Conservation (phyloP, 2,329 filamentous ascomycete genomes). For the Periconia macrospinosa region DNA sequence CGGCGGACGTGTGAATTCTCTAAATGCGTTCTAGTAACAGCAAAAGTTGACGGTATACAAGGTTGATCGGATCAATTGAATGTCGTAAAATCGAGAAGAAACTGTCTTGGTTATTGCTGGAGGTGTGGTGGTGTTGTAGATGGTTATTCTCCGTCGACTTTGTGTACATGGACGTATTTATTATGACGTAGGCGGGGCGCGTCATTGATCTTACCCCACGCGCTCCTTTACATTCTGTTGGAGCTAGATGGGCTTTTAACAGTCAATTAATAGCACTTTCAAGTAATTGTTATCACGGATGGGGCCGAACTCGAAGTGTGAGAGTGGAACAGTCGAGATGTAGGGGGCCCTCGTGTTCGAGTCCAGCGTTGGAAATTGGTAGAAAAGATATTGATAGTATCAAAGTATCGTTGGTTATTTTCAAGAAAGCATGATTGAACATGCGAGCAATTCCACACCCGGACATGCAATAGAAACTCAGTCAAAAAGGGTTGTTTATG, state of each 20-base stretch:
- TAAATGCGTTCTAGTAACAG: no score
- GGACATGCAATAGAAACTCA: no score
- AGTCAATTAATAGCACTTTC: constrained; percentile 7
- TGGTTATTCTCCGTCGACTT: neutral
- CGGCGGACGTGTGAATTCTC: no score
- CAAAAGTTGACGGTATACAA: no score
- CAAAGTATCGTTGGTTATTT: neutral
- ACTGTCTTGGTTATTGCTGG: neutral
- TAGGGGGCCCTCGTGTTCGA: neutral
- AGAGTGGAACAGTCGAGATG: neutral
- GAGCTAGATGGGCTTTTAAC: neutral
- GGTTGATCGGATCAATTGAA: neutral
- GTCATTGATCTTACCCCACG: constrained; percentile 9
- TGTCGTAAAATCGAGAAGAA: neutral
- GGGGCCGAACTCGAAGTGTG: neutral
- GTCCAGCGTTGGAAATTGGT: no score
- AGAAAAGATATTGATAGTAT: neutral
- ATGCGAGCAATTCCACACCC: no score
- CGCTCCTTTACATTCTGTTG: constrained; percentile 12
- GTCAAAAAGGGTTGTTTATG: no score
- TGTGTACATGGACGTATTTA: constrained; percentile 8
- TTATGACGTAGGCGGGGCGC: constrained; percentile 36
- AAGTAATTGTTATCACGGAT: constrained; percentile 1
- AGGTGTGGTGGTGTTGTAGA: neutral
- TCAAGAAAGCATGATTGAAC: neutral